Base-by-base conservation (phyloP, 1,139 yeast genomes). In the Geotrichum aggregatum region DNA sequence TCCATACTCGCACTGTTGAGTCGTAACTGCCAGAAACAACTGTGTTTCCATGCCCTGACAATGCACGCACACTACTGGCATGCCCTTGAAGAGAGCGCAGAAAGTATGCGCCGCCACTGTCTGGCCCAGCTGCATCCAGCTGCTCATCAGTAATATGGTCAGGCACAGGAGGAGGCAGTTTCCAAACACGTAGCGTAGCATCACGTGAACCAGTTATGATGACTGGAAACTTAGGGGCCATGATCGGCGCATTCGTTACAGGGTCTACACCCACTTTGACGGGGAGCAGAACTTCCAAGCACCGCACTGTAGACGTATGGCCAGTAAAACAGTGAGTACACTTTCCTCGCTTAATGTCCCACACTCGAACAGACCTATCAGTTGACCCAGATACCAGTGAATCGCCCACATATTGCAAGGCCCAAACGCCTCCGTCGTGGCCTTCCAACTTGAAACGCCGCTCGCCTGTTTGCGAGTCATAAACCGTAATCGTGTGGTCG, bases 351-450 rank as follows among this genome's bases (percentile, higher is more conserved):
- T 74, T 73, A 58, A 88, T 80, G 66, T 89, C 87, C 98, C 98
- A 91, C 3, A 91, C 82, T 54, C 97, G 76, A 6, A 91, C 95
- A 0, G 95, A 83, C 60, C 96, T 77, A 69, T 91, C 98, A 0
- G 96, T 89, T 1, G 95, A 84, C 0, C 97, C 98, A 58, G 94
- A 84, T 0, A 89, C 95, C 41, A 91, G 71, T 1, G 87, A 84
- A 56, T 71, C 71, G n/a, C 87, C 87, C 51, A 79, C 79, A 66
- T 89, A 91, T 67, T 92, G 89, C 65, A 92, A 74, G 1, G 98
- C 98, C 99, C 99, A 92, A 8, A 94, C 98, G 26, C 98, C 98
- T 46, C 98, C 98, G 55, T 87, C 95, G 64, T 92, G 98, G 11
- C 97, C 98, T 51, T 77, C 76, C 49, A 92, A 74, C 24, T 67